Evolutionary conservation across 2,329 filamentous ascomycete genomes (phyloP), one percentile per base, ranked within the genome.

Genomic region (Aspergillus texensis): DNA sequence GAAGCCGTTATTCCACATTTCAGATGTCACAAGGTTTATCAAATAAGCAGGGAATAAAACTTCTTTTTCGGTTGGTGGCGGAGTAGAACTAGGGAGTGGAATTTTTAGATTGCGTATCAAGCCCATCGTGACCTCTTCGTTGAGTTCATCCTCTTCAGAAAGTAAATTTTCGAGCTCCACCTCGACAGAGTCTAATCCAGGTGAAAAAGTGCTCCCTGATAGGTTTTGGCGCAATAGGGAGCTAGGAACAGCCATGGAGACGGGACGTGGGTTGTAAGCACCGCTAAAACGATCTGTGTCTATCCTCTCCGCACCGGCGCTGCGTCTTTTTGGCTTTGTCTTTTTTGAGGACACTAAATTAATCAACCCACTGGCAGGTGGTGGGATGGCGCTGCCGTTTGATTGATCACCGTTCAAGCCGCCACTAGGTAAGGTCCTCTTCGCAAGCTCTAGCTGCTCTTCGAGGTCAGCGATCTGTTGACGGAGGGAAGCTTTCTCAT

Each of bases 1-100:
- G 76, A 97, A 99, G 54, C 95, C 95, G 73, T 99, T 99, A 84
- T 99, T 99, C 95, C 95, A 99, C 95, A 99, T 99, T 83, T 99
- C 95, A 19, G 94, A 98, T 14, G 95, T 99, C 67, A 99, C 95
- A 65, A 99, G 86, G 80, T 99, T 99, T 84, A 99, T 99, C 72
- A 99, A 89, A 79, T 98, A 99, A 11, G 95, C 94, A 39, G 95
- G 95, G 89, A 99, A 99, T 58, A 99, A 85, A 26, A 99, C 94
- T 79, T 99, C 95, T 83, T 99, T 99, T 81, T 99, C 95, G 21
- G 93, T 97, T 12, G 95, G 94, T 59, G 94, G 91, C 24, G 94
- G 94, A 59, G 88, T 94, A 39, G 91, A 90, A 75, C 89, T 92
- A 53, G 95, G 94, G 12, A 90, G 89, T 24, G 95, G 95, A 67